Conservation (phyloP, 441 rosid species). For the Omphalea diandra region DNA sequence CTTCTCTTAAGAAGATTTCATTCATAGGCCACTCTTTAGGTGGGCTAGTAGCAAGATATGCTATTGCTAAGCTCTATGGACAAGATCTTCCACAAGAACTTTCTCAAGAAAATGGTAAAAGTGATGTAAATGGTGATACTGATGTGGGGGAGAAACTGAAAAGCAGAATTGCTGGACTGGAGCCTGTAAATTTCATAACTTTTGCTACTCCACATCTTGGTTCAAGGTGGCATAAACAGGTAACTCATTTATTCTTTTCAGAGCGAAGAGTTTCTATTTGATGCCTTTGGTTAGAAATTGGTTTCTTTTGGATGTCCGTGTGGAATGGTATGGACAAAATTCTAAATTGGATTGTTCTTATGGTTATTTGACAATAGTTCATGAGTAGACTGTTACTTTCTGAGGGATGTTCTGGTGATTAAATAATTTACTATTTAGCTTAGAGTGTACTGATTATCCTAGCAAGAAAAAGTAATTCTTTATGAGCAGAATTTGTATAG, state of each 20-base stretch:
- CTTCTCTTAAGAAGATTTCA: constrained; percentile 63
- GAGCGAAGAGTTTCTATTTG: not conserved
- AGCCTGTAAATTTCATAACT: constrained; percentile 81
- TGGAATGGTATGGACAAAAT: too few species aligned
- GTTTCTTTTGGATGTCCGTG: constrained; percentile 4
- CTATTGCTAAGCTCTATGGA: constrained; percentile 72
- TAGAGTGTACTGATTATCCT: not conserved
- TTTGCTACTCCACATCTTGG: constrained; percentile 93
- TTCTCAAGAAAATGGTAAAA: constrained; percentile 39
- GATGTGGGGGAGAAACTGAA: constrained; percentile 32
- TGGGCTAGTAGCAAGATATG: constrained; percentile 84
- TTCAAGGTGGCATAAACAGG: constrained; percentile 89
- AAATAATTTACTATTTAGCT: not conserved
- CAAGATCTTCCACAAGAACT: constrained; percentile 30
- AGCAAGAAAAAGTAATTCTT: not conserved
- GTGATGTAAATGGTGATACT: constrained; percentile 31
- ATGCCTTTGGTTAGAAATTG: not conserved
- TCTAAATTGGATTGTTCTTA: not conserved
- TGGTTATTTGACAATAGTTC: not conserved
- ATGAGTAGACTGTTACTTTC: not conserved
- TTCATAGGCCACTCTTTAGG: constrained; percentile 87
- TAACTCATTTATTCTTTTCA: constrained; percentile 24
- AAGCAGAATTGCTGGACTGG: constrained; percentile 72
- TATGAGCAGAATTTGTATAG: not conserved
- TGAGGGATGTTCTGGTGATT: not conserved